Conservation (phyloP, 805 yeast genomes). For the Saturnispora dispora region DNA sequence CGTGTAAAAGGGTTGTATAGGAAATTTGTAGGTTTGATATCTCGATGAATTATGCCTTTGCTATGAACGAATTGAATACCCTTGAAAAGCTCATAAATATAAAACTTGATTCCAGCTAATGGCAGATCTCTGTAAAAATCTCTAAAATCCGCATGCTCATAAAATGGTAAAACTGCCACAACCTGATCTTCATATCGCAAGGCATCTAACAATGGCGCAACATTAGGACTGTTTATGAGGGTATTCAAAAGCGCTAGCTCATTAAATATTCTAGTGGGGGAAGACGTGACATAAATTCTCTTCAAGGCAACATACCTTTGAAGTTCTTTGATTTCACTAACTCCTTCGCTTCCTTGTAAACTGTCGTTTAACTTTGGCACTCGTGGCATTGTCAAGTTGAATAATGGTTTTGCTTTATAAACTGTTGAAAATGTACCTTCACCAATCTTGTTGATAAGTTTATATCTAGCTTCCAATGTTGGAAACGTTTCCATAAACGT, state of each 20-base stretch:
- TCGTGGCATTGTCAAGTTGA: constrained; percentile 11
- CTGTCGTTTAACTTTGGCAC: not conserved
- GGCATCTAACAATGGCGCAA: constrained; percentile 88
- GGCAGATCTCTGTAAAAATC: constrained; percentile 77
- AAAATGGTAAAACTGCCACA: constrained; percentile 84
- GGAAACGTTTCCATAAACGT: constrained; percentile 24
- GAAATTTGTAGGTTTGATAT: constrained; percentile 90
- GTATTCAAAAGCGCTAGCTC: constrained; percentile 73
- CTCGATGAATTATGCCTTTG: constrained; percentile 87
- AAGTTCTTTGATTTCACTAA: constrained; percentile 8
- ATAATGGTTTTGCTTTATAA: constrained; percentile 44
- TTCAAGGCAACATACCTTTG: constrained; percentile 70
- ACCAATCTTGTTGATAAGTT: constrained; percentile 46
- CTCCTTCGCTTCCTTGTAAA: not conserved
- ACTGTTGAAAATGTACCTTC: constrained; percentile 81
- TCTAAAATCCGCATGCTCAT: constrained; percentile 83
- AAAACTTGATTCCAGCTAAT: constrained; percentile 66
- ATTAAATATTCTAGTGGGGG: constrained; percentile 84
- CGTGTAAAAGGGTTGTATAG: constrained; percentile 56
- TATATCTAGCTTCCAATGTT: constrained; percentile 27
- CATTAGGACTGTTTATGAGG: constrained; percentile 57
- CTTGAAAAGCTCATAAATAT: constrained; percentile 68
- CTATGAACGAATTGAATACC: constrained; percentile 80
- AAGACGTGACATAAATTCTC: constrained; percentile 88
- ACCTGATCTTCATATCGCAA: constrained; percentile 85